Percentiles rank a stretch among this genome's conserved stretches.
Conservation (phyloP, 2,329 filamentous ascomycete species). For the Phoma herbarum region DNA sequence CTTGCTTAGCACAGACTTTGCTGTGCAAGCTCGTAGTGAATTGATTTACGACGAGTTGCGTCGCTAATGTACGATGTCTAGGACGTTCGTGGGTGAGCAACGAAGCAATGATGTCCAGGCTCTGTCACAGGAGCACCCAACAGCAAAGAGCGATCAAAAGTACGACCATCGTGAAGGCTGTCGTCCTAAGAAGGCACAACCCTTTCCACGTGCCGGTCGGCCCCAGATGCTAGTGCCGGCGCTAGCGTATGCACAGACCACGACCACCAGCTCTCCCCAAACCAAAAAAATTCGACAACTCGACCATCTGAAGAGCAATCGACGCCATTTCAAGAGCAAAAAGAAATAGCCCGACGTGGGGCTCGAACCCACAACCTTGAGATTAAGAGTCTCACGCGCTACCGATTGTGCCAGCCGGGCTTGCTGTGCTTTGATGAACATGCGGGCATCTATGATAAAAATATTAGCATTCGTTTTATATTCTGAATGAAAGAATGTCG, state of each 20-base stretch:
- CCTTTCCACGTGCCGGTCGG: too few relatives aligned
- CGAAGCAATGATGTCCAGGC: too few relatives aligned
- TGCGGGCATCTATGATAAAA: background rate
- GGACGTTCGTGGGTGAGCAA: too few relatives aligned
- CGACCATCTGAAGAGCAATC: background rate
- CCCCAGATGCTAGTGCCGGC: background rate
- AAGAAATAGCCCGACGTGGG: background rate
- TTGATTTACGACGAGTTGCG: too few relatives aligned
- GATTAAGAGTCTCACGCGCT: conserved; percentile 2
- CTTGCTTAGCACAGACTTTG: too few relatives aligned
- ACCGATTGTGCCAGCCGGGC: conserved; percentile 2
- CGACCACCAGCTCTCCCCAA: background rate
- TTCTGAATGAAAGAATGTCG: too few relatives aligned
- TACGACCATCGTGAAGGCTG: too few relatives aligned
- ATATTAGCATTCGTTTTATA: background rate
- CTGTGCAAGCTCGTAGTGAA: too few relatives aligned
- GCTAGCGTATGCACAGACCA: background rate
- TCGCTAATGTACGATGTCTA: too few relatives aligned
- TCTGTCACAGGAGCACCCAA: too few relatives aligned
- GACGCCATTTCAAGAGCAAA: background rate
- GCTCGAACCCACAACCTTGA: conserved; percentile 1
- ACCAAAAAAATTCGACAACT: background rate
- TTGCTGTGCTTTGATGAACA: background rate
- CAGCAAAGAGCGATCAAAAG: background rate
- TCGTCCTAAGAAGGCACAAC: too few relatives aligned